phyloP scores from a whole-genome alignment of 345 rosid genomes.

The Populus pruinosa region DNA sequence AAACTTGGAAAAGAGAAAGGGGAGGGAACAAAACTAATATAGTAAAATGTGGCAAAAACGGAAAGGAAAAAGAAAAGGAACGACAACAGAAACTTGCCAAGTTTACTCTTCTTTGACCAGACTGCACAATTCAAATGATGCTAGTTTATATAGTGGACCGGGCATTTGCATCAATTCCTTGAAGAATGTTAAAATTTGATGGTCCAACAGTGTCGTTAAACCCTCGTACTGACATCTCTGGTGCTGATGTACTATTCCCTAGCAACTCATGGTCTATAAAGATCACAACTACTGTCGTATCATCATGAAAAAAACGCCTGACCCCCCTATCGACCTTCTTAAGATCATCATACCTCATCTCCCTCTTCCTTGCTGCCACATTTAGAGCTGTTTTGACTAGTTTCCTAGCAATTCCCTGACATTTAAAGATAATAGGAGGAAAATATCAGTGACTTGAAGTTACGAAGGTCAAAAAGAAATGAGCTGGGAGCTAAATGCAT shows the following conservation, averaged over 20 bases:
- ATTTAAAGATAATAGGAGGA: background rate
- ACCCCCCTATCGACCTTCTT: slow-evolving; percentile 59
- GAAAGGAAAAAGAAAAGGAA: background rate
- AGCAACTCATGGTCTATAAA: slow-evolving; percentile 62
- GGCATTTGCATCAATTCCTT: slow-evolving; percentile 20
- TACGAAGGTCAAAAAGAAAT: background rate
- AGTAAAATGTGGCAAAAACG: background rate
- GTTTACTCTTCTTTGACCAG: background rate
- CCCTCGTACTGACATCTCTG: slow-evolving; percentile 66
- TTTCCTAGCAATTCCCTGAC: slow-evolving; percentile 76
- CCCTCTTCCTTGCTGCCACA: slow-evolving; percentile 68
- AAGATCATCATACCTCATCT: slow-evolving; percentile 63
- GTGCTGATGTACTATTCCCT: slow-evolving; percentile 38
- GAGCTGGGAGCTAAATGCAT: slow-evolving; percentile 22
- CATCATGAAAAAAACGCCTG: slow-evolving; percentile 75
- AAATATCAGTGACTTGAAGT: slow-evolving; percentile 1
- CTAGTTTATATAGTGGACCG: slow-evolving; percentile 21
- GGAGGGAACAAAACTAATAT: slow-evolving; percentile 7
- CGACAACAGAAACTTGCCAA: slow-evolving; percentile 9
- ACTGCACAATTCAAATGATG: slow-evolving; percentile 10
- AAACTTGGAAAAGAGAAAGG: background rate
- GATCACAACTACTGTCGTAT: slow-evolving; percentile 81
- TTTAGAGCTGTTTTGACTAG: slow-evolving; percentile 67
- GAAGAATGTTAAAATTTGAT: slow-evolving; percentile 55
- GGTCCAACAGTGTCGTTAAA: slow-evolving; percentile 61